Evolutionary conservation across 306 rosid genomes (phyloP), one percentile per base, ranked within the genome.

Genomic region (Vigna radiata): DNA sequence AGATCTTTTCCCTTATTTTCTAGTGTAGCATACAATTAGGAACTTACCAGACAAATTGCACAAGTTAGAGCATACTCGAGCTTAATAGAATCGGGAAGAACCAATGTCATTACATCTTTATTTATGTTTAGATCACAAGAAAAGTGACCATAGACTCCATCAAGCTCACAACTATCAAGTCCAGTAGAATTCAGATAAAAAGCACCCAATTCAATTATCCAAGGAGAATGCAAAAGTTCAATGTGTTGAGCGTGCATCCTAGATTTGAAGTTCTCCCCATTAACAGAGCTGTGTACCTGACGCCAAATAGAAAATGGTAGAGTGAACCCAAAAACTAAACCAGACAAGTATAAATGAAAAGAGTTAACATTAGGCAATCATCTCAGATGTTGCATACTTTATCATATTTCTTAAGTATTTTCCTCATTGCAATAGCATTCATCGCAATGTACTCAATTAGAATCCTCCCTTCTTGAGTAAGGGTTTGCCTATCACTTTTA

Each of bases 331-430:
- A 79, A 36, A 50, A 33, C 25, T 37, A 10, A 48, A 73, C 33
- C 72, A 36, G 60, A 23, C 31, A 81, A 37, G 60, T 54, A 49
- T 49, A 78, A 83, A 65, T 76, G 36, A 46, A 77, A 29, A 47
- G n/a, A 47, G 67, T 7, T 48, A 33, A 56, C 18, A 56, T 13
- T 39, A 54, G 60, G 55, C n/a, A 43, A 41, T n/a, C 11, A 46
- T 73, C 62, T 58, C 58, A 13, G 44, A 10, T 41, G 77, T 39
- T 72, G 65, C 90, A 73, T 89, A 90, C 97, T 66, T 94, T 94
- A 82, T 94, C 98, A 80, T 94, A 92, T 78, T 94, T 94, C 90
- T 90, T 88, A 50, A 94, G 98, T 79, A 94, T 94, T 79, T 94
- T 94, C 85, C 94, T 85, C 79, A 94, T 82, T 4, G 98, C 96